Evolutionary conservation across 768 basidiomycete species (phyloP), one percentile per base, ranked within the genome.

Genomic region (Chiua virens): DNA sequence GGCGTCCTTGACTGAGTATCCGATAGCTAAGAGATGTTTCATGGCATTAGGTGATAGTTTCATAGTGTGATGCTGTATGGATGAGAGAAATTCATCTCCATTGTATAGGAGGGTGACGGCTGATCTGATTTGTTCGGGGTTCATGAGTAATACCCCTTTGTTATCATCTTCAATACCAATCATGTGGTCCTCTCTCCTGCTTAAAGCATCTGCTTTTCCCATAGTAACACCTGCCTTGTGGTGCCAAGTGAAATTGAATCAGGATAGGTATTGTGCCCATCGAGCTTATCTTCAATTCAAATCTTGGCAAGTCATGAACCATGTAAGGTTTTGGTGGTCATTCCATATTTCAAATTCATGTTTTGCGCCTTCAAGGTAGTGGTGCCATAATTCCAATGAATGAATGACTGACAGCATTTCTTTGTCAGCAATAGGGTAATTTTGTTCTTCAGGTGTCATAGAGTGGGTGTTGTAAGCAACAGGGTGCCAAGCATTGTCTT

Each of bases 281-380:
- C 22, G n/a, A 0, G 71, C 75, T 67, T 80, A 77, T 21, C 73
- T 47, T 4, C 67, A 56, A 48, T 71, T 79, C 0, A 81, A 64
- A n/a, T 72, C 64, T 45, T 70, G 60, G 2, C 73, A 47, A 1
- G 57, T 67, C 30, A 48, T 48, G n/a, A 48, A 48, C 27, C 28
- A 48, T 41, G 41, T 38, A 0, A 41, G 17, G 20, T 48, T 48
- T 7, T 20, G 8, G 8, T 48, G 39, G 14, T 47, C 30, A 11
- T 40, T 47, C 28, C 47, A 47, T 1, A 41, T 41, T 28, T 40
- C 37, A 30, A 47, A 32, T 41, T 30, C 7, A 10, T 25, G 15
- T 4, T 40, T 5, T 5, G 22, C 8, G 2, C 39, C 40, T 25
- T 41, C 40, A 1, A 41, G 22, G 7, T 44, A 44, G 6, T 44